Base-by-base conservation (phyloP, 768 basidiomycete genomes). In the Kwoniella botswanensis region DNA sequence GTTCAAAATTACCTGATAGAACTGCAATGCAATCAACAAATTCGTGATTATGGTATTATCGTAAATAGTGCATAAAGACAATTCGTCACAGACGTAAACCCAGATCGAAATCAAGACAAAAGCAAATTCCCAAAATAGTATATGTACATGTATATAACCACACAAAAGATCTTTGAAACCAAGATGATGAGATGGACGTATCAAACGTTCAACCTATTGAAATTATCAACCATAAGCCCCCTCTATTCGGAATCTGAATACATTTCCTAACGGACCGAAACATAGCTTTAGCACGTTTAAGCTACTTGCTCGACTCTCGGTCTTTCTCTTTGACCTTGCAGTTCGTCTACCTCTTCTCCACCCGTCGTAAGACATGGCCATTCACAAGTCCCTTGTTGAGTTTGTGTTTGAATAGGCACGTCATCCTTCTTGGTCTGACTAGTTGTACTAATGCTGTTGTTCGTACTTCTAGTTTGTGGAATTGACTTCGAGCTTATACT, bases 361-460 rank as follows among this genome's bases (percentile, higher is more conserved):
- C 68, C 68, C 6, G 54, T 65, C 1, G 57, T 55, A 5, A 70
- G 52, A 29, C 68, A 70, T 21, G 68, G 68, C 68, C 68, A 70
- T 29, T 70, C 68, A 21, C 67, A 68, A 15, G n/a, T 46, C 53
- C 35, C 65, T 17, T 54, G 24, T 15, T 66, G 18, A 0, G 35
- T 35, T 35, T 35, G 35, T 35, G 35, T 35, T 13, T 35, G 22
- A 5, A 13, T 35, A 18, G 57, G 29, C 10, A 44, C 41, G 15
- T n/a, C 42, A 42, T 43, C 21, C 18, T 44, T 5, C 12, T 41
- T 41, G 9, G 17, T 41, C 10, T 3, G 26, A 41, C 22, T 17
- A 13, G 29, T 15, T 12, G 35, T 15, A 35, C 13, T 42, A 13
- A 6, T 35, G n/a, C 21, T 21, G 3, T 18, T 58, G n/a, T 18